These are phyloP conservation scores for Basipetospora sp. DNA, from an alignment of 2,329 filamentous ascomycete species.

Conservation along the genomic window DNA sequence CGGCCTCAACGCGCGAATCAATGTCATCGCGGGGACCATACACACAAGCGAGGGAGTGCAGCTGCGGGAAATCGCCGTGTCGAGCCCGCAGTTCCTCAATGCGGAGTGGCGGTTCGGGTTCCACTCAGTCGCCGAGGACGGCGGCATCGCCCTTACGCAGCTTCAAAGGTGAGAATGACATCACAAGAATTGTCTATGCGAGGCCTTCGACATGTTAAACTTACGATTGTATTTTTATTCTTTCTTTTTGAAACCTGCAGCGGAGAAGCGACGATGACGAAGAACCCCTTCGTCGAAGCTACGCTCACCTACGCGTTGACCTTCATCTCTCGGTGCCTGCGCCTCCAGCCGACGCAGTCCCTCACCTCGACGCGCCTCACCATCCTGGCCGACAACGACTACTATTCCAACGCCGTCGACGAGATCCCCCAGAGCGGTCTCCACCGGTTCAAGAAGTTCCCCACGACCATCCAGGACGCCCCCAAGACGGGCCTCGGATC, in stretches of 20 bases:
- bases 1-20: constrained; percentile 53
- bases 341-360: constrained; percentile 20
- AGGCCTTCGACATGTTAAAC: too few relatives aligned
- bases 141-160: constrained; percentile 71
- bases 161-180: constrained; percentile 51
- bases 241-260: constrained; percentile 15
- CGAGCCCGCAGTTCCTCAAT: constrained; percentile 78
- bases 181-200: too few relatives aligned
- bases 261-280: constrained; percentile 22
- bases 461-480: constrained; percentile 57
- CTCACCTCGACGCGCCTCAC: constrained; percentile 61
- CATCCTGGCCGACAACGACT: constrained; percentile 88
- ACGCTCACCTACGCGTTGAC: constrained; percentile 76
- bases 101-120: constrained; percentile 83
- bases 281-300: constrained; percentile 83
- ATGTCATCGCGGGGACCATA: constrained; percentile 44
- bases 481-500: constrained; percentile 95
- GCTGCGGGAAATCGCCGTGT: constrained; percentile 62
- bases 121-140: constrained; percentile 50
- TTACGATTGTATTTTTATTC: constrained; percentile 13
- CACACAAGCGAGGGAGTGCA: constrained; percentile 48
- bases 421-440: constrained; percentile 12
- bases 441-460: constrained; percentile 60
- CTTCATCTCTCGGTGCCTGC: constrained; percentile 43
- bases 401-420: constrained; percentile 57